Evolutionary conservation across 1,284 basidiomycete species (phyloP).

Genomic region (Cystobasidium sp.): DNA sequence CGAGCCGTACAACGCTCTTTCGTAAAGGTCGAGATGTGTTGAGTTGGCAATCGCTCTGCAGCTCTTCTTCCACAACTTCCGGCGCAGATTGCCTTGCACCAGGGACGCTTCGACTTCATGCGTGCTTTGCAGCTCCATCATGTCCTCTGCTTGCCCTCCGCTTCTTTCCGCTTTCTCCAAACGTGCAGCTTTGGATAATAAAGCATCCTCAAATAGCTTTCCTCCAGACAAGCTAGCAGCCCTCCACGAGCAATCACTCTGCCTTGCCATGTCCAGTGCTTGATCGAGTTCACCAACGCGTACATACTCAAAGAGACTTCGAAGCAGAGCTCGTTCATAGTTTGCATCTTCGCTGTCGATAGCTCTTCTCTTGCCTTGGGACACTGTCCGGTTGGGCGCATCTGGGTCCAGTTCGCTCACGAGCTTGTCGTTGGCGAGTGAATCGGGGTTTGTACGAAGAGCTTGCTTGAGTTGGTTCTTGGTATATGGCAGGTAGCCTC

Average conservation of each 20-base stretch:
- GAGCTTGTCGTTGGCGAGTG: conserved; percentile 55
- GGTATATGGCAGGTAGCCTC: conserved; percentile 82
- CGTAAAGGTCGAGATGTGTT: conserved; percentile 60
- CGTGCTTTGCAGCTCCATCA: conserved; percentile 49
- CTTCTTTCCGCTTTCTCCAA: not conserved
- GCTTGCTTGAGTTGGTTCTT: conserved; percentile 71
- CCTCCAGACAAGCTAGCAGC: conserved; percentile 83
- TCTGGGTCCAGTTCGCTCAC: conserved; percentile 77
- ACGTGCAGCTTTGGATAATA: conserved; percentile 57
- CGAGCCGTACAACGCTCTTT: conserved; percentile 84
- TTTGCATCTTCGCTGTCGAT: conserved; percentile 57
- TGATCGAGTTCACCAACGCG: conserved; percentile 80
- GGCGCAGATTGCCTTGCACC: conserved; percentile 78
- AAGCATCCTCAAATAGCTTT: conserved; percentile 72
- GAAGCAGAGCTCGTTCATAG: conserved; percentile 74
- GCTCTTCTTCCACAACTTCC: conserved; percentile 81
- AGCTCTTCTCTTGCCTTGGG: conserved; percentile 57
- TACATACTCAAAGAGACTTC: conserved; percentile 75
- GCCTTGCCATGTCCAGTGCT: conserved; percentile 79
- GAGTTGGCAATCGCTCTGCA: conserved; percentile 71
- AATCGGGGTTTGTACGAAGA: conserved; percentile 62
- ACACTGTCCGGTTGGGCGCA: conserved; percentile 66
- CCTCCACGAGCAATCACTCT: conserved; percentile 87
- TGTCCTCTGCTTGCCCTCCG: not conserved
- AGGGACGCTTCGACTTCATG: conserved; percentile 63